Percentiles rank a stretch among this genome's conserved stretches.
These are phyloP conservation scores for Monosporascus sp. DNA, from an alignment of 2,329 filamentous ascomycete species.

Conservation along the genomic window DNA sequence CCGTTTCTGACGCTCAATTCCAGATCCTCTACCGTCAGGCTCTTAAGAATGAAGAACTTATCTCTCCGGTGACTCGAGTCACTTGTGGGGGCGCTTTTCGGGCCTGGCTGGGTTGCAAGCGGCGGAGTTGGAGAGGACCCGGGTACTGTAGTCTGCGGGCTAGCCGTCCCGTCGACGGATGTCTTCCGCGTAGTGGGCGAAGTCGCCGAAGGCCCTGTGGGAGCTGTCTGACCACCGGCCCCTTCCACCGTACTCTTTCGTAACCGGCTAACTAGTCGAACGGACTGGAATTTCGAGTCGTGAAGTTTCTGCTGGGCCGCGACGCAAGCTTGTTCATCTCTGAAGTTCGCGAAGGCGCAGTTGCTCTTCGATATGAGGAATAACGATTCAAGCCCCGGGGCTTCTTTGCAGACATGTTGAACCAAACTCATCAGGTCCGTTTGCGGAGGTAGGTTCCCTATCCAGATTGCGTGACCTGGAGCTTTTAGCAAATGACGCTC, in stretches of 20 bases:
- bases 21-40: conserved; percentile 82
- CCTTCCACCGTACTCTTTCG: conserved; percentile 47
- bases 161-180: conserved; percentile 12
- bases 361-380: conserved; percentile 97
- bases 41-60: conserved; percentile 89
- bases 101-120: conserved; percentile 11
- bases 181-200: conserved; percentile 18
- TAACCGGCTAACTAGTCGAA: conserved; percentile 78
- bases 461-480: conserved; percentile 83
- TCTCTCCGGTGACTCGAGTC: conserved; percentile 45
- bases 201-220: conserved; percentile 48
- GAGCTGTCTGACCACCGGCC: conserved; percentile 41
- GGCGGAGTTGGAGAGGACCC: conserved; percentile 6
- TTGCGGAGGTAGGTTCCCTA: conserved; percentile 85
- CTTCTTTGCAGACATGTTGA: conserved; percentile 79
- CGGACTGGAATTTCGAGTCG: conserved; percentile 82
- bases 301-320: conserved; percentile 79
- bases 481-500: conserved; percentile 7
- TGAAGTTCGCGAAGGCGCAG: conserved; percentile 95
- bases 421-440: conserved; percentile 81
- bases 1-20: conserved; percentile 83
- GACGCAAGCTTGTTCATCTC: conserved; percentile 68
- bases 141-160: conserved; percentile 4
- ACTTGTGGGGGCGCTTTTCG: conserved; percentile 6
- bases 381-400: conserved; percentile 74